phyloP scores from a whole-genome alignment of 805 yeast genomes.

The Candida endomychidarum region DNA sequence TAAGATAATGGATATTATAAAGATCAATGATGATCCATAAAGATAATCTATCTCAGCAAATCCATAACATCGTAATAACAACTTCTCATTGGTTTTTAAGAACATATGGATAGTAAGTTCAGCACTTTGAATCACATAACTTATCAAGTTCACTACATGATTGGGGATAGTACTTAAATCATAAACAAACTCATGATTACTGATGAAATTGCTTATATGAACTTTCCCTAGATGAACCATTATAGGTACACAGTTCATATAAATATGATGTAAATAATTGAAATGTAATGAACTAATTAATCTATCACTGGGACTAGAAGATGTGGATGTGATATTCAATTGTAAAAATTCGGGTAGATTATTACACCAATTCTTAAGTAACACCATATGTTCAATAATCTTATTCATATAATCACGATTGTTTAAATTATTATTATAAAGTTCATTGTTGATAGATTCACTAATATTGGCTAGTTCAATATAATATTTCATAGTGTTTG shows the following conservation, averaged over 20 bases:
- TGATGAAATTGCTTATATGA: constrained; percentile 15
- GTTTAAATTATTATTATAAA: constrained; percentile 19
- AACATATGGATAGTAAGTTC: constrained; percentile 26
- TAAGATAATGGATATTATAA: constrained; percentile 22
- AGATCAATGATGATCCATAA: constrained; percentile 21
- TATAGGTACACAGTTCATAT: constrained; percentile 27
- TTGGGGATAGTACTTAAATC: constrained; percentile 16
- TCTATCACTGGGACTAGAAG: constrained; percentile 16
- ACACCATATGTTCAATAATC: constrained; percentile 16
- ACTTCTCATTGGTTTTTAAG: constrained; percentile 20
- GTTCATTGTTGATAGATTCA: constrained; percentile 22
- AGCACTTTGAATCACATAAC: constrained; percentile 19
- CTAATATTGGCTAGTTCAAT: constrained; percentile 26
- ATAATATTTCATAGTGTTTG: constrained; percentile 19
- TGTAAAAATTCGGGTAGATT: constrained; percentile 20
- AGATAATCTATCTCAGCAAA: constrained; percentile 29
- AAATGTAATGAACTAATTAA: constrained; percentile 26
- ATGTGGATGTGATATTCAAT: constrained; percentile 16
- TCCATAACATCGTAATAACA: constrained; percentile 23
- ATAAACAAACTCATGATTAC: not conserved
- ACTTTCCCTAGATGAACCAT: constrained; percentile 22
- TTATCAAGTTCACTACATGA: constrained; percentile 21
- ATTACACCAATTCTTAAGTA: constrained; percentile 23
- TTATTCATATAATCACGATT: constrained; percentile 19
- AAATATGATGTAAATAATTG: constrained; percentile 29